Conservation (phyloP, 768 basidiomycete genomes). For the Lactarius evosmus region DNA sequence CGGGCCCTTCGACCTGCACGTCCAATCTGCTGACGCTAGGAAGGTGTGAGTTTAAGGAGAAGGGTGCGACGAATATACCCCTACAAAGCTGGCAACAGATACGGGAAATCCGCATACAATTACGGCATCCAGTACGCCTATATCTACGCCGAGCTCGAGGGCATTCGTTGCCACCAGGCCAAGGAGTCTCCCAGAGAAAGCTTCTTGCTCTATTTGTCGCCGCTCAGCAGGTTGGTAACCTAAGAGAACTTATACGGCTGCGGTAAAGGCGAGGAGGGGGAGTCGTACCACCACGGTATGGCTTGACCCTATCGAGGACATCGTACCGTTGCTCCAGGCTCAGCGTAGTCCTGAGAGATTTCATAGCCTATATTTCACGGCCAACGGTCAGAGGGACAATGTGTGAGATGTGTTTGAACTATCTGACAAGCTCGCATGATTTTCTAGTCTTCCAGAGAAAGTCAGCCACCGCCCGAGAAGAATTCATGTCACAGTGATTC, state of each 20-base stretch:
- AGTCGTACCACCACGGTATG: conserved; percentile 75
- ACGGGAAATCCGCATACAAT: conserved; percentile 86
- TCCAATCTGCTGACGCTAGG: conserved; percentile 83
- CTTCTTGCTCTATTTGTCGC: conserved; percentile 78
- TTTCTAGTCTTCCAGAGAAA: conserved; percentile 58
- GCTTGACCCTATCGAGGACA: conserved; percentile 69
- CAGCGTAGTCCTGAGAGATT: conserved; percentile 64
- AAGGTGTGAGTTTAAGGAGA: neutral
- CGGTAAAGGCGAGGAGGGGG: neutral
- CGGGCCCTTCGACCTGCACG: conserved; percentile 78
- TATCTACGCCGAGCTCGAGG: conserved; percentile 88
- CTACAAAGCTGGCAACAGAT: conserved; percentile 75
- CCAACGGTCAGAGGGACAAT: neutral
- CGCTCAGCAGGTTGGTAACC: conserved; percentile 53
- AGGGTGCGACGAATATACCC: conserved; percentile 27
- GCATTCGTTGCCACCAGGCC: conserved; percentile 91
- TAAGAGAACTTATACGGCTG: conserved; percentile 3
- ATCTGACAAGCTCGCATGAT: conserved; percentile 71
- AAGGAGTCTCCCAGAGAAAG: conserved; percentile 78
- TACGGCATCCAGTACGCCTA: conserved; percentile 84
- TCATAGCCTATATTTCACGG: conserved; percentile 59
- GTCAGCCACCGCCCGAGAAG: neutral
- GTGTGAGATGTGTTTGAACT: neutral
- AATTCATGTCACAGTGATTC: conserved; percentile 3
- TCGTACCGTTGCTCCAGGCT: conserved; percentile 74